phyloP scores from a whole-genome alignment of 225 moss, liverwort and hornwort genomes.

The Marchantia paleacea region DNA sequence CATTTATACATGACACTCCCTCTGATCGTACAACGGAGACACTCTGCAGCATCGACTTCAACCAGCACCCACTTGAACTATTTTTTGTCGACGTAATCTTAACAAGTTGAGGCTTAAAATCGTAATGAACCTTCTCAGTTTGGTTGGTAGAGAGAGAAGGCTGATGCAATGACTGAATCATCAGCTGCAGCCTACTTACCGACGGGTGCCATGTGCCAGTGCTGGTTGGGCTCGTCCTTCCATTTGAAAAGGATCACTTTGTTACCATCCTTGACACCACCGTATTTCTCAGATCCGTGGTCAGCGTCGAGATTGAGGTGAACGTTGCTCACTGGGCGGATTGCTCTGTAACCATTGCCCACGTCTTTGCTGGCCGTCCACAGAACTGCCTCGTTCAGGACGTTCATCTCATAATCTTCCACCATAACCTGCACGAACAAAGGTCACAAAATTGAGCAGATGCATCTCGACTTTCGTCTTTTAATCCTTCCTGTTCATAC shows the following conservation, averaged over 20 bases:
- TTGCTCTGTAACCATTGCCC: constrained; percentile 61
- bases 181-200: constrained; percentile 12
- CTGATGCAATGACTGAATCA: background rate
- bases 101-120: too few relatives aligned
- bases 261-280: constrained; percentile 64
- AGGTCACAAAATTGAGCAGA: background rate
- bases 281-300: constrained; percentile 56
- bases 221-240: constrained; percentile 80
- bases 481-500: background rate
- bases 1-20: too few relatives aligned
- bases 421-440: constrained; percentile 38
- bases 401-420: constrained; percentile 38
- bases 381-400: constrained; percentile 45
- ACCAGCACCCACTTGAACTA: too few relatives aligned
- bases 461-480: background rate
- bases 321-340: constrained; percentile 62
- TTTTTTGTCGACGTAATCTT: too few relatives aligned
- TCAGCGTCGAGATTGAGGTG: constrained; percentile 69
- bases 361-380: constrained; percentile 64
- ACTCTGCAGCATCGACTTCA: too few relatives aligned
- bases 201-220: constrained; percentile 52
- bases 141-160: too few relatives aligned
- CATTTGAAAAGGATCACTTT: constrained; percentile 63
- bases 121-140: too few relatives aligned
- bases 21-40: too few relatives aligned